phyloP scores from a whole-genome alignment of 2,329 filamentous ascomycete species.

The Drechslerella dactyloides region DNA sequence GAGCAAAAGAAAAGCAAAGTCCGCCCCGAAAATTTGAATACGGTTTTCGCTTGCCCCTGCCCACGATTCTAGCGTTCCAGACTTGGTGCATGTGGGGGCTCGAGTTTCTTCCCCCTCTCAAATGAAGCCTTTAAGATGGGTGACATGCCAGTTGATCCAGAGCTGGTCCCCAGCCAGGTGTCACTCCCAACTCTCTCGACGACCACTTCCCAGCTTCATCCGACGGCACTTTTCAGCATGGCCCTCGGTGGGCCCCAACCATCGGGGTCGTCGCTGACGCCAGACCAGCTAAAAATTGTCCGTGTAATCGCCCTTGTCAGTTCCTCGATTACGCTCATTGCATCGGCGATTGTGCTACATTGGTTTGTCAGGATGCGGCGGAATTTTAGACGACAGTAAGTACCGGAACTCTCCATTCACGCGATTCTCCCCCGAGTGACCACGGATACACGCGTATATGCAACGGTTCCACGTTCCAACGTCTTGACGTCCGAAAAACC shows the following conservation, averaged over 20 bases:
- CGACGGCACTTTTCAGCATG: conserved; percentile 39
- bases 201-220: conserved; percentile 17
- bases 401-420: conserved; percentile 48
- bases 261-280: conserved; percentile 21
- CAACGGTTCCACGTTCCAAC: too few species aligned
- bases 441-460: not conserved
- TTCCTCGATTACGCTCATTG: conserved; percentile 35
- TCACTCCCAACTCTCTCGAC: conserved; percentile 28
- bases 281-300: conserved; percentile 38
- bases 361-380: conserved; percentile 77
- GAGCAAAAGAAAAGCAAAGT: conserved; percentile 6
- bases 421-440: not conserved
- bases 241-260: conserved; percentile 43
- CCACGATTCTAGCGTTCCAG: conserved; percentile 42
- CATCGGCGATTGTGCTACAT: conserved; percentile 59
- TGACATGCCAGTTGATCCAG: conserved; percentile 50
- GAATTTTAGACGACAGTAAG: conserved; percentile 75
- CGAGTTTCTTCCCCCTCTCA: conserved; percentile 39
- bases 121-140: conserved; percentile 51
- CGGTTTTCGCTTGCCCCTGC: conserved; percentile 18
- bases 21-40: conserved; percentile 21
- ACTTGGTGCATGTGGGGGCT: conserved; percentile 39
- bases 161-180: conserved; percentile 22
- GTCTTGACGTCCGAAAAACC: too few species aligned
- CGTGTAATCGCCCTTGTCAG: conserved; percentile 43